Conservation (phyloP, 2,329 filamentous ascomycete genomes). For the Gaeumannomyces sp. region DNA sequence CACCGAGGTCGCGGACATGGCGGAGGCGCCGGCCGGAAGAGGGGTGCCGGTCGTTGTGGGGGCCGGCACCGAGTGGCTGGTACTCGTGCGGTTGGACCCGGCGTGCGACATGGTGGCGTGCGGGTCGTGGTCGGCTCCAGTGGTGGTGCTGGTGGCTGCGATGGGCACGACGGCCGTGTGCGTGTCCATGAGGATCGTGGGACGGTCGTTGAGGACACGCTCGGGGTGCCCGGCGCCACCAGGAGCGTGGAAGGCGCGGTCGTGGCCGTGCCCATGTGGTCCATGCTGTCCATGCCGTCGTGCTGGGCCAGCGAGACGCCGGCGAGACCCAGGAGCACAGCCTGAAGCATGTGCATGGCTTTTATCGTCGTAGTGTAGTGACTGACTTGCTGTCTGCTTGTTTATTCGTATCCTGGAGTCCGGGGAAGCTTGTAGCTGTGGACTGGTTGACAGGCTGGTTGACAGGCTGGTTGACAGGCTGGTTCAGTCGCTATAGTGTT, state of each 20-base stretch:
- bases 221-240: conserved; percentile 1
- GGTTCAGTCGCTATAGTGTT: background rate
- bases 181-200: background rate
- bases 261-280: conserved; percentile 4
- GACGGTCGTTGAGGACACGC: background rate
- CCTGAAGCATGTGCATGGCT: background rate
- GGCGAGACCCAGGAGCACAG: background rate
- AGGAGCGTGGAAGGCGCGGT: background rate
- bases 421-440: too few relatives aligned
- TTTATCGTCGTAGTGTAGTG: background rate
- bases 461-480: too few relatives aligned
- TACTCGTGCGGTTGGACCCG: conserved; percentile 4
- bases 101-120: conserved; percentile 4
- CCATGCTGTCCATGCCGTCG: conserved; percentile 3
- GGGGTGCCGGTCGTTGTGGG: conserved; percentile 1
- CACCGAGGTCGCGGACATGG: conserved; percentile 1
- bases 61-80: background rate
- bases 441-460: too few relatives aligned
- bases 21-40: conserved; percentile 6
- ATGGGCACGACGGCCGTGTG: background rate
- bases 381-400: background rate
- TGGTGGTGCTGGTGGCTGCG: background rate
- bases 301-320: conserved; percentile 2
- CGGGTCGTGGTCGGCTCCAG: conserved; percentile 5
- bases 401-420: background rate